phyloP scores from a whole-genome alignment of 2,329 filamentous ascomycete species.

The Neodidymelliopsis sp. region DNA sequence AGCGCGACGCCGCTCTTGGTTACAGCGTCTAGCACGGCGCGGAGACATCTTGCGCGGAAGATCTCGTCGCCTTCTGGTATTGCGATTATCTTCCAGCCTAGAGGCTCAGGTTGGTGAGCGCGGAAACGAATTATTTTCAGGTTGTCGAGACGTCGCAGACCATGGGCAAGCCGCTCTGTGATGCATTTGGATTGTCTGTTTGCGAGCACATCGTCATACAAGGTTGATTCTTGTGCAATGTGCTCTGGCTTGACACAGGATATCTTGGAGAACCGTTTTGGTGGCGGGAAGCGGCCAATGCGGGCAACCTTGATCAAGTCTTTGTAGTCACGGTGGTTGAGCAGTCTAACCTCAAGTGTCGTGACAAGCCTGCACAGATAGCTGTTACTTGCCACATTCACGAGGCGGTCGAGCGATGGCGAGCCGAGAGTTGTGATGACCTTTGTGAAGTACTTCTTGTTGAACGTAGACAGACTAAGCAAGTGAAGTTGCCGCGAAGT shows the following conservation, averaged over 20 bases:
- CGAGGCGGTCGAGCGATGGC: conserved; percentile 33
- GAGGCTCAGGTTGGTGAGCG: conserved; percentile 18
- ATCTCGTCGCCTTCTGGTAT: conserved; percentile 22
- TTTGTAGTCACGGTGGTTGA: conserved; percentile 34
- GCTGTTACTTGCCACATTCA: conserved; percentile 23
- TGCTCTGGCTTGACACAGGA: conserved; percentile 24
- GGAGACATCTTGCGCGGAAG: conserved; percentile 33
- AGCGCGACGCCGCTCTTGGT: conserved; percentile 27
- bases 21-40: conserved; percentile 32
- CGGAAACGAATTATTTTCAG: conserved; percentile 31
- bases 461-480: conserved; percentile 32
- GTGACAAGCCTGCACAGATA: conserved; percentile 28
- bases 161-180: conserved; percentile 29
- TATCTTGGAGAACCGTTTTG: conserved; percentile 36
- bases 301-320: conserved; percentile 28
- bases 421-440: conserved; percentile 33
- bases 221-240: conserved; percentile 29
- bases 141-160: conserved; percentile 25
- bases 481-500: conserved; percentile 31
- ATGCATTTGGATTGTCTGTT: conserved; percentile 21
- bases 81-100: conserved; percentile 9
- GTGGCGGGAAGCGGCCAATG: conserved; percentile 36
- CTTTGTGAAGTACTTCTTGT: conserved; percentile 31
- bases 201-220: conserved; percentile 31
- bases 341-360: conserved; percentile 32